These are phyloP conservation scores for Aspergillus latus DNA, from an alignment of 2,329 filamentous ascomycete genomes.

Conservation along the genomic window DNA sequence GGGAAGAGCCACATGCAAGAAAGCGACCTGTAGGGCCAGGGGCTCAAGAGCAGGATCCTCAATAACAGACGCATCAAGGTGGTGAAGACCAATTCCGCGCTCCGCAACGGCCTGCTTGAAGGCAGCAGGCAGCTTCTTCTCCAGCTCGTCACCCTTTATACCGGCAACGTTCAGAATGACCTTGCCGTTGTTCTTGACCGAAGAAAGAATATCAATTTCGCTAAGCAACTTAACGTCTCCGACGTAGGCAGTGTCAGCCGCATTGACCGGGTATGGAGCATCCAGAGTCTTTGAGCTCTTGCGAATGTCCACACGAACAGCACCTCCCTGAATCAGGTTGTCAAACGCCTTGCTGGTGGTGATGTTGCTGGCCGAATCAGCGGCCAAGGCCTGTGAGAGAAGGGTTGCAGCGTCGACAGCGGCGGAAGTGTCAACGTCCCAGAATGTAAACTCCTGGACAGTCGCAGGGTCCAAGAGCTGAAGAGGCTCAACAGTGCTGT, in stretches of 20 bases:
- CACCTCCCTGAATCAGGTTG: slow-evolving; percentile 70
- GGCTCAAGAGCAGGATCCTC: slow-evolving; percentile 67
- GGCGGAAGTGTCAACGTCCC: slow-evolving; percentile 77
- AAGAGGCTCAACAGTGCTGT: slow-evolving; percentile 46
- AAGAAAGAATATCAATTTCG: slow-evolving; percentile 71
- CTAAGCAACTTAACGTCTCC: slow-evolving; percentile 77
- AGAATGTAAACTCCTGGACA: slow-evolving; percentile 86
- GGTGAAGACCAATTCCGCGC: slow-evolving; percentile 69
- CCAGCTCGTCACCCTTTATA: slow-evolving; percentile 82
- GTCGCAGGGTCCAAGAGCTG: slow-evolving; percentile 55
- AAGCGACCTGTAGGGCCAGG: slow-evolving; percentile 74
- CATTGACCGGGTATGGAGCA: slow-evolving; percentile 75
- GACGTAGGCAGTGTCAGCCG: slow-evolving; percentile 76
- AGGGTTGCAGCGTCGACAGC: slow-evolving; percentile 64
- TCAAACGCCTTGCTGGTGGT: slow-evolving; percentile 60
- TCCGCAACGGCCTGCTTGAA: slow-evolving; percentile 71
- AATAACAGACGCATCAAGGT: slow-evolving; percentile 70
- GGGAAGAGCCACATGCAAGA: slow-evolving; percentile 73
- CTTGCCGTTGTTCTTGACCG: slow-evolving; percentile 68
- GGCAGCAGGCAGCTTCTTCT: slow-evolving; percentile 73
- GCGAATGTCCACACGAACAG: slow-evolving; percentile 80
- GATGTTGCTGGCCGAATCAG: slow-evolving; percentile 62
- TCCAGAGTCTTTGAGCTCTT: slow-evolving; percentile 80
- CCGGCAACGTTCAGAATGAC: slow-evolving; percentile 74
- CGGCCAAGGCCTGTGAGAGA: slow-evolving; percentile 60